phyloP scores from a whole-genome alignment of 345 rosid genomes.

The Acer saccharum region DNA sequence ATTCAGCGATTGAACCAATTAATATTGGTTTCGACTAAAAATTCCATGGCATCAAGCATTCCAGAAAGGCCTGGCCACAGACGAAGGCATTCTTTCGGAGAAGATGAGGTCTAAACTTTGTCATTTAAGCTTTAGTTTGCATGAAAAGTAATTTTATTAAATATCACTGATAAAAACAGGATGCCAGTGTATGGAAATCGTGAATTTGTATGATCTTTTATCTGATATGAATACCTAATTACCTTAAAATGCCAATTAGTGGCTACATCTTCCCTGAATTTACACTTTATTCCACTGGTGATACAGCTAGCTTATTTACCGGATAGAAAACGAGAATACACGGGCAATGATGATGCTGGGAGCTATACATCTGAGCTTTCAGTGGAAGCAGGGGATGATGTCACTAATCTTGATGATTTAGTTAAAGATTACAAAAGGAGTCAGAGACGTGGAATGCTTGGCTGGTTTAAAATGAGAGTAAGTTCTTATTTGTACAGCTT shows the following conservation, averaged over 20 bases:
- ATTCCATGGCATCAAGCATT: conserved; percentile 52
- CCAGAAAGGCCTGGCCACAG: conserved; percentile 53
- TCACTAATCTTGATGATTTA: conserved; percentile 61
- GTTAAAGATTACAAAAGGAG: conserved; percentile 68
- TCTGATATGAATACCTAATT: conserved; percentile 14
- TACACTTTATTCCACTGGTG: conserved; percentile 21
- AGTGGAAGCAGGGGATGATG: conserved; percentile 54
- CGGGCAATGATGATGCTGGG: conserved; percentile 59
- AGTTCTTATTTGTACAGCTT: conserved; percentile 17
- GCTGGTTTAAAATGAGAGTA: conserved; percentile 87
- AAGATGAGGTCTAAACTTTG: conserved; percentile 59
- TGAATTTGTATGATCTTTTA: conserved; percentile 1
- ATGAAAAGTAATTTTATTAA: conserved; percentile 11
- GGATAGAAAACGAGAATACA: conserved; percentile 68
- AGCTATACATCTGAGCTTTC: conserved; percentile 64
- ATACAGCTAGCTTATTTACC: conserved; percentile 79
- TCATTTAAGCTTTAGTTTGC: conserved; percentile 13
- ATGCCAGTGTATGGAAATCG: neutral
- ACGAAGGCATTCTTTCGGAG: conserved; percentile 78
- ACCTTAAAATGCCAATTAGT: conserved; percentile 11
- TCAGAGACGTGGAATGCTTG: conserved; percentile 81
- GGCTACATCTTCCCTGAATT: conserved; percentile 13
- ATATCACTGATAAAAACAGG: conserved; percentile 3
- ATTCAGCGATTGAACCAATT: conserved; percentile 71
- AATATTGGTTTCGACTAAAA: conserved; percentile 72